Base-by-base conservation (phyloP, 129 eudicot species). In the Artemisia tridentata region DNA sequence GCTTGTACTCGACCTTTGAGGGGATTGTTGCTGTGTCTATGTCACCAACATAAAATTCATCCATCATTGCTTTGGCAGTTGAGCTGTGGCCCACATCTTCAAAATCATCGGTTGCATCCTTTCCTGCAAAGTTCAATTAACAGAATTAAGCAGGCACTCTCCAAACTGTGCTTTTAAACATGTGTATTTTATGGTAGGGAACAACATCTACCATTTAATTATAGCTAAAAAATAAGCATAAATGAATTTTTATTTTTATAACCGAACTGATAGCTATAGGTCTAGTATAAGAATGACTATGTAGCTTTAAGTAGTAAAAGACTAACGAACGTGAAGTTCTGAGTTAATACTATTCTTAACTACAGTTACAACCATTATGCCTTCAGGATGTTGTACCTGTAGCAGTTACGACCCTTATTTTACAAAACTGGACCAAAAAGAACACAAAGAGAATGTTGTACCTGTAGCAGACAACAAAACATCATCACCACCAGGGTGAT, bases 401-500 rank as follows among this genome's bases (percentile, higher is more conserved):
- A 53, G 41, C 16, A 41, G 55, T 3, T 71, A 57, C 25, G 57
- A 41, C 47, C 25, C 21, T 57, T 20, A 38, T 47, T 49, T 1
- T 55, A 16, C 29, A 47, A 63, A 52, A 10, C 4, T 18, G 38
- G 3, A 63, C 43, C 43, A 16, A 43, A 4, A 67, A 1, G 23
- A 46, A 63, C 19, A 62, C 46, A 71, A 51, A 6, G 60, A 3
- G 31, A 47, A 66, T 20, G 63, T 2, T 18, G 65, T 76, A 91
- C 98, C 98, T 76, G 95, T 88, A 54, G 96, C 88, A 50, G 95
- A 79, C 83, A 92, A 57, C 80, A 92, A 72, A 79, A 92, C 98
- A 41, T 88, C 98, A 68, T 92, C 98, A 14, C 98, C 98, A 46
- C 98, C 98, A 0, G 98, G 98, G 80, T 92, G 98, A 78, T 92